phyloP scores from a whole-genome alignment of 352 stramenopile genomes.

The Globisporangium cylindrosporum region DNA sequence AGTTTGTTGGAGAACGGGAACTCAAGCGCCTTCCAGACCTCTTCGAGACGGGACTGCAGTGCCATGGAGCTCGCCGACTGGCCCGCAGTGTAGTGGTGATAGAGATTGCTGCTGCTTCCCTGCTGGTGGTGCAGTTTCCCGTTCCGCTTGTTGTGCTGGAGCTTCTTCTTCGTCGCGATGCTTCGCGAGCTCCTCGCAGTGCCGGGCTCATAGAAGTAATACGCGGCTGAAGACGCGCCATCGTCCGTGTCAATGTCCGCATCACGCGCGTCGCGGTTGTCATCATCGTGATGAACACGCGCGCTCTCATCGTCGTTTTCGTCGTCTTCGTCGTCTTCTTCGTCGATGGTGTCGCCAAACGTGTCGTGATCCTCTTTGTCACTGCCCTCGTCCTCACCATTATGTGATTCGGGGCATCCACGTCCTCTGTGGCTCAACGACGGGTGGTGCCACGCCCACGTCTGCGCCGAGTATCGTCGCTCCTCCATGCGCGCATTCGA shows the following conservation, averaged over 20 bases:
- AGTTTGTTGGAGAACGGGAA: conserved; percentile 64
- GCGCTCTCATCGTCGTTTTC: conserved; percentile 2
- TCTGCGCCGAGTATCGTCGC: conserved; percentile 45
- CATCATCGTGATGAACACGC: conserved; percentile 16
- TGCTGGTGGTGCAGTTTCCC: conserved; percentile 19
- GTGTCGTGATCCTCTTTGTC: conserved; percentile 12
- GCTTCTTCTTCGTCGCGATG: conserved; percentile 16
- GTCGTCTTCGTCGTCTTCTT: conserved; percentile 23
- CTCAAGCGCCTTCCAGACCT: conserved; percentile 50
- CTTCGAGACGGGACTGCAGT: conserved; percentile 54
- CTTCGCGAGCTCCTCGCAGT: conserved; percentile 25
- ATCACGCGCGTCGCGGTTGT: neutral
- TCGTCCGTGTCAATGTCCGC: conserved; percentile 17
- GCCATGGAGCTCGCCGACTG: conserved; percentile 37
- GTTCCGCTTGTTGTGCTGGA: conserved; percentile 14
- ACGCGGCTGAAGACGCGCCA: conserved; percentile 3
- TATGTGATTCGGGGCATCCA: neutral
- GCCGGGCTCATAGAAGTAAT: neutral
- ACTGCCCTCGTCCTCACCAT: neutral
- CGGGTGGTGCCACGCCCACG: conserved; percentile 44
- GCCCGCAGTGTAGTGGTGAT: conserved; percentile 17
- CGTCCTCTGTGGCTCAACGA: neutral
- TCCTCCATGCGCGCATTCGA: conserved; percentile 52
- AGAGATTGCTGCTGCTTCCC: conserved; percentile 22
- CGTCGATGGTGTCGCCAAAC: conserved; percentile 20